Conservation (phyloP, 2,329 filamentous ascomycete genomes). For the Colletotrichum lindemuthianum region DNA sequence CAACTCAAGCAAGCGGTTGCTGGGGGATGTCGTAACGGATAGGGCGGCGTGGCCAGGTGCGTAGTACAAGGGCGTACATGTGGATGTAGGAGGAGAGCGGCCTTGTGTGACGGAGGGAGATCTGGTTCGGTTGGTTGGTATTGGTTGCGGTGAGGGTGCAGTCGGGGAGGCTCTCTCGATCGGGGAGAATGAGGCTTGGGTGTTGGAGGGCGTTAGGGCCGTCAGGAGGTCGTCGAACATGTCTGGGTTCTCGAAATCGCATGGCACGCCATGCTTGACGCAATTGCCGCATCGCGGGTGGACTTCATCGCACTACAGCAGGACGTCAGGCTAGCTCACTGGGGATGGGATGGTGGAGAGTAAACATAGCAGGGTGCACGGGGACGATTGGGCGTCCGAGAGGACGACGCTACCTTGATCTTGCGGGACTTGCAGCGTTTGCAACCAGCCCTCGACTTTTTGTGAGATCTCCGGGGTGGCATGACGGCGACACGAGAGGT, state of each 20-base stretch:
- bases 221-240: constrained; percentile 56
- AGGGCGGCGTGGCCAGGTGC: constrained; percentile 45
- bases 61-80: constrained; percentile 48
- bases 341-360: not conserved
- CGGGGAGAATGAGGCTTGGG: constrained; percentile 39
- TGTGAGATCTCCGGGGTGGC: constrained; percentile 74
- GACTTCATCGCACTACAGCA: constrained; percentile 69
- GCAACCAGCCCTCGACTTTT: constrained; percentile 75
- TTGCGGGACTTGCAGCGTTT: constrained; percentile 73
- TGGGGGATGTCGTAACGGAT: constrained; percentile 45
- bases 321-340: not conserved
- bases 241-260: constrained; percentile 69
- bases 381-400: not conserved
- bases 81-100: constrained; percentile 33
- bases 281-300: constrained; percentile 75
- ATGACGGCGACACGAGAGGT: constrained; percentile 48
- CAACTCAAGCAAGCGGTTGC: constrained; percentile 66
- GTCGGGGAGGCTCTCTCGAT: constrained; percentile 37
- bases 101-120: constrained; percentile 39
- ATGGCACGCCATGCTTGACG: constrained; percentile 72
- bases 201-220: constrained; percentile 38
- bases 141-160: constrained; percentile 40
- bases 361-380: not conserved
- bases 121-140: constrained; percentile 32
- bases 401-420: constrained; percentile 66